Percentiles rank a stretch among this genome's conserved stretches.
Evolutionary conservation across 1,284 basidiomycete genomes (phyloP).

Genomic region (Ceratobasidium sp.): DNA sequence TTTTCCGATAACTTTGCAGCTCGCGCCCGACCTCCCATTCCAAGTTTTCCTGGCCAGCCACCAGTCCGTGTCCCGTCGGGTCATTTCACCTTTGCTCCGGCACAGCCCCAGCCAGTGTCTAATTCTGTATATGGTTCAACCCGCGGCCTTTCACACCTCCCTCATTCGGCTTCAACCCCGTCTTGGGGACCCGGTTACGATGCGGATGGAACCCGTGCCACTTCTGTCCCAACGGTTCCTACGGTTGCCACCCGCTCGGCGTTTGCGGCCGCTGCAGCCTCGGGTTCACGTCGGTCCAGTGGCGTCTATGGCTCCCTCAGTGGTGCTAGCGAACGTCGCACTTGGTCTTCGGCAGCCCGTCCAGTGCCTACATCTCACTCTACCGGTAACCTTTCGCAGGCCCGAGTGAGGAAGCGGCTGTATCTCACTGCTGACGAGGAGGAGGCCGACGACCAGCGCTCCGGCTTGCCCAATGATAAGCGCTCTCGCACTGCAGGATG

Average conservation of each 20-base stretch:
- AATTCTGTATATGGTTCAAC: neutral
- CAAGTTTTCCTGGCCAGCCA: slow-evolving; percentile 24
- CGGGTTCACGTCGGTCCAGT: neutral
- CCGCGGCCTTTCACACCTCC: slow-evolving; percentile 28
- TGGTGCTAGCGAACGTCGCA: neutral
- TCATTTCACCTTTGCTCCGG: neutral
- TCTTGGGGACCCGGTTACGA: slow-evolving; percentile 27
- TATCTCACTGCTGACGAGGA: slow-evolving; percentile 36
- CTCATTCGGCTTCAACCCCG: slow-evolving; percentile 3
- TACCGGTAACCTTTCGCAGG: slow-evolving; percentile 8
- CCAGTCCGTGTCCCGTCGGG: slow-evolving; percentile 29
- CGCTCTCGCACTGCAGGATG: slow-evolving; percentile 33
- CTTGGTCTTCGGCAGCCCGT: slow-evolving; percentile 1
- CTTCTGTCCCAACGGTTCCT: slow-evolving; percentile 23
- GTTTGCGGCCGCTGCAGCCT: slow-evolving; percentile 17
- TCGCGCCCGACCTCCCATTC: slow-evolving; percentile 32
- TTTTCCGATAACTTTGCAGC: neutral
- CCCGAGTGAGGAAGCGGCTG: slow-evolving; percentile 22
- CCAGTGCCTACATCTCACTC: slow-evolving; percentile 1
- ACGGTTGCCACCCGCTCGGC: slow-evolving; percentile 24
- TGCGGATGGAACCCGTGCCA: slow-evolving; percentile 22
- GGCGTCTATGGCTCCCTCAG: neutral
- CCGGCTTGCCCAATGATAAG: slow-evolving; percentile 19
- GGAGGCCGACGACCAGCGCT: slow-evolving; percentile 23
- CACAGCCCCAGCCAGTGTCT: neutral